These are phyloP conservation scores for Pezicula radicicola DNA, from an alignment of 2,329 filamentous ascomycete genomes.

Conservation along the genomic window DNA sequence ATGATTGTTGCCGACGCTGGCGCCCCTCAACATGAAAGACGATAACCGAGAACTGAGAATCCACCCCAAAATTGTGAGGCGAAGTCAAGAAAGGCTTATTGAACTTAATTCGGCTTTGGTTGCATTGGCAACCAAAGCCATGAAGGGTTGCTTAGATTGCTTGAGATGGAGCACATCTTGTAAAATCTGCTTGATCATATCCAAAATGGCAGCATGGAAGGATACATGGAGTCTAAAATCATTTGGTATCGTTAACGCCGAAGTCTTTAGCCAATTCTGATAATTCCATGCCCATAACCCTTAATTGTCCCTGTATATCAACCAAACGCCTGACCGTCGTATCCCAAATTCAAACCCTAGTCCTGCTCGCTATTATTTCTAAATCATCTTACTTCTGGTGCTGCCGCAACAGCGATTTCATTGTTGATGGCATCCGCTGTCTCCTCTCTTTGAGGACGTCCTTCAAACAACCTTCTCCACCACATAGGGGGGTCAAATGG, in stretches of 20 bases:
- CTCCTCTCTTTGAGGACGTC: slow-evolving; percentile 44
- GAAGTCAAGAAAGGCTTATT: no score
- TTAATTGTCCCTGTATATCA: background rate
- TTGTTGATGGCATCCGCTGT: slow-evolving; percentile 55
- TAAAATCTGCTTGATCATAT: background rate
- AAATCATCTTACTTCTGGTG: slow-evolving; percentile 33
- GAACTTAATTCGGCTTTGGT: no score
- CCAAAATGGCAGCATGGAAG: background rate
- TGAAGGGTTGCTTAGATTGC: no score
- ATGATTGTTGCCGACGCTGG: no score
- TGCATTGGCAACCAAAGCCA: no score
- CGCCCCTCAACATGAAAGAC: no score
- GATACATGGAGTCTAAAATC: background rate
- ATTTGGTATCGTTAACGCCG: slow-evolving; percentile 1
- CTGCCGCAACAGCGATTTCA: slow-evolving; percentile 57
- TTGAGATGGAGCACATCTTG: no score
- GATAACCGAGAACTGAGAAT: no score
- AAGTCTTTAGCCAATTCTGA: background rate
- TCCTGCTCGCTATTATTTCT: slow-evolving; percentile 1
- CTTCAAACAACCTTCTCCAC: slow-evolving; percentile 84
- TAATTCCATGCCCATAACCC: background rate
- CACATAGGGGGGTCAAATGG: slow-evolving; percentile 86
- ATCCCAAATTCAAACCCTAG: slow-evolving; percentile 1
- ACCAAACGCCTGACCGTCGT: background rate
- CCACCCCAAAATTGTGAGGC: no score